Conservation (phyloP, 495 filamentous ascomycete genomes). For the Lineolata rhizophorae region DNA sequence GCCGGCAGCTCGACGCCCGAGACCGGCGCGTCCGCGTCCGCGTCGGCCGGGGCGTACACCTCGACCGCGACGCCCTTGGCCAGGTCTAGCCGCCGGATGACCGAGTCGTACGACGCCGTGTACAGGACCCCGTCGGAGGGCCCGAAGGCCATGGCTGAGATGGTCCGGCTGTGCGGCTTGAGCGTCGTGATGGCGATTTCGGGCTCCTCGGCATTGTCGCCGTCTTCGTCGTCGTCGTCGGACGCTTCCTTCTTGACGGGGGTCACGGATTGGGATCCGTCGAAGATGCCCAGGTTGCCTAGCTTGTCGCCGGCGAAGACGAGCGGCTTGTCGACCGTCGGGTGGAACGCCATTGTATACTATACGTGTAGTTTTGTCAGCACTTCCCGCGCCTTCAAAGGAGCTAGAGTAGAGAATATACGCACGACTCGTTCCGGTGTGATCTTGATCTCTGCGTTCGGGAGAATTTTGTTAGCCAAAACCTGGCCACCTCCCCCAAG, state of each 20-base stretch:
- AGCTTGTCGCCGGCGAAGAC: slow-evolving; percentile 95
- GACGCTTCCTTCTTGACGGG: slow-evolving; percentile 25
- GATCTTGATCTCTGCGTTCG: slow-evolving; percentile 84
- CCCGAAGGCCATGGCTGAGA: slow-evolving; percentile 59
- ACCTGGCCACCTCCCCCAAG: slow-evolving; percentile 5
- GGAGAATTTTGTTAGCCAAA: too few relatives aligned
- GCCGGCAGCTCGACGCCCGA: slow-evolving; percentile 59
- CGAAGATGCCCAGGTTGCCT: slow-evolving; percentile 82
- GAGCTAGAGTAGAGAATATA: slow-evolving; percentile 1
- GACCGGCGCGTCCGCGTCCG: slow-evolving; percentile 49
- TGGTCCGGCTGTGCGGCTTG: slow-evolving; percentile 78
- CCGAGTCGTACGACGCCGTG: slow-evolving; percentile 85
- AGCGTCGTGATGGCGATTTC: slow-evolving; percentile 64
- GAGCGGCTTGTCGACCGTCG: slow-evolving; percentile 59
- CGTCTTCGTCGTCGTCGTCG: slow-evolving; percentile 31
- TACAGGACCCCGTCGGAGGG: slow-evolving; percentile 49
- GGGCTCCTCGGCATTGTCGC: slow-evolving; percentile 39
- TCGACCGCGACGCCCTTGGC: slow-evolving; percentile 56
- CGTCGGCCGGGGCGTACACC: slow-evolving; percentile 49
- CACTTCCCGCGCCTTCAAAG: background rate
- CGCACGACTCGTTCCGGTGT: slow-evolving; percentile 57
- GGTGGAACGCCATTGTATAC: slow-evolving; percentile 78
- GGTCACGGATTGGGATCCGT: slow-evolving; percentile 50
- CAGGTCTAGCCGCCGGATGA: slow-evolving; percentile 71
- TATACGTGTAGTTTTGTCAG: background rate